Base-by-base conservation (phyloP, 2,329 filamentous ascomycete species). In the Davidsoniella eucalypti region DNA sequence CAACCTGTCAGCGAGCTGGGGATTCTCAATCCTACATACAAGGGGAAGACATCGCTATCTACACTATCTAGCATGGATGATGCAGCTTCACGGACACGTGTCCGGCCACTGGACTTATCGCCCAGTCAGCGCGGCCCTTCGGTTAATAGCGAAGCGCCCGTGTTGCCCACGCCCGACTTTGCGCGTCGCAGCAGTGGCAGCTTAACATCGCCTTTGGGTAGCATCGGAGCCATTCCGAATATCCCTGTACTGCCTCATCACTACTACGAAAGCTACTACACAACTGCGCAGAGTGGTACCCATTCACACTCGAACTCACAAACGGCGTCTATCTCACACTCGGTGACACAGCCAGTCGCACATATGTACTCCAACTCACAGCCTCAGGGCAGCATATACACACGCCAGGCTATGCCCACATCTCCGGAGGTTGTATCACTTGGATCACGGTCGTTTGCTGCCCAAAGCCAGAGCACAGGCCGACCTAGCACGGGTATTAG, bases 1-100 rank as follows among this genome's bases (percentile, higher is more conserved):
- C 79, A 82, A 25, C 75, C 82, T 55, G 71, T 88, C 17, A 71
- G 77, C 56, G 75, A 74, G 44, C 73, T 95, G 43, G 78, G 78
- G 16, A 84, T 94, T 51, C 75, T 88, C 63, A 94, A 93, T 60
- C 84, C 84, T 16, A 78, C 62, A 61, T 83, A 65, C 62, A 78
- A 57, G 69, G 80, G 61, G 63, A 75, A 61, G 62, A 73, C 64
- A 58, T 81, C 67, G 18, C 75, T 69, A 57, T 81, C 65, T 64
- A 82, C 67, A 38, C 78, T 78, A 2, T 63, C 64, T 67, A 74
- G 71, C 63, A 69, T 61, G 59, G 76, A 67, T 57, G 75, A 65
- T 63, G 69, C 55, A 59, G 41, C 33, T 55, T 68, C 63, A 57
- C 73, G 66, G 65, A 67, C 66, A 16, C 66, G 68, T n/a, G 64